Base-by-base conservation (phyloP, 345 rosid species). In the Abelmoschus esculentus region DNA sequence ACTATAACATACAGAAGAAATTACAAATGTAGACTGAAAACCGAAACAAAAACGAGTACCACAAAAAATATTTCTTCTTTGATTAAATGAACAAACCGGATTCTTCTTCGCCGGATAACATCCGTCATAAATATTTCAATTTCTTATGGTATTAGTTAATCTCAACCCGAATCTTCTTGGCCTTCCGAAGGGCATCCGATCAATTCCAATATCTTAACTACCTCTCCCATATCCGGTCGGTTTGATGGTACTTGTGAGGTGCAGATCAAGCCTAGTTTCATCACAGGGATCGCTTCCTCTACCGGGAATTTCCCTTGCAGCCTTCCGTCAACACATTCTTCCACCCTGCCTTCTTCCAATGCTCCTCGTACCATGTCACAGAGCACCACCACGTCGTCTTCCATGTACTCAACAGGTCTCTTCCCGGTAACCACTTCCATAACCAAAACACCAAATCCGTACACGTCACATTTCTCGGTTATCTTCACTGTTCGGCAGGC, bases 351-450 rank as follows among this genome's bases (percentile, higher is more conserved):
- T 22, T 22, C 26, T 22, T 92, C 99, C 9, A 92, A 71, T 6
- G 97, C 90, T 72, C 91, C 92, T 72, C 98, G 85, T 53, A 90
- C 92, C 98, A 89, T 86, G 75, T 95, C 99, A 12, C 98, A 90
- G 0, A 95, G 92, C 53, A 95, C 96, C 81, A 90, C 90, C 73
- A 95, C 98, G 63, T 95, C 99, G 61, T 92, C 99, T 83, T 92
- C 98, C 99, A 92, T 90, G 79, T 95, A 95, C 79, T 92, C 99
- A 31, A 95, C 99, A 2, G 99, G 99, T 74, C 90, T 87, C 75
- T 87, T 95, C 38, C 98, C 98, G 0, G 96, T 87, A 49, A 87
- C 93, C 40, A 89, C 81, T 81, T 95, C 99, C 32, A 95, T 83
- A 50, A 86, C 83, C 76, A 95, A 77, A 9, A 95, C 87, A 2